A percentile compares a stretch with the other conserved stretches of the same genome.
phyloP scores from a whole-genome alignment of 495 filamentous ascomycete genomes.

The Trichoderma orchidacearum region DNA sequence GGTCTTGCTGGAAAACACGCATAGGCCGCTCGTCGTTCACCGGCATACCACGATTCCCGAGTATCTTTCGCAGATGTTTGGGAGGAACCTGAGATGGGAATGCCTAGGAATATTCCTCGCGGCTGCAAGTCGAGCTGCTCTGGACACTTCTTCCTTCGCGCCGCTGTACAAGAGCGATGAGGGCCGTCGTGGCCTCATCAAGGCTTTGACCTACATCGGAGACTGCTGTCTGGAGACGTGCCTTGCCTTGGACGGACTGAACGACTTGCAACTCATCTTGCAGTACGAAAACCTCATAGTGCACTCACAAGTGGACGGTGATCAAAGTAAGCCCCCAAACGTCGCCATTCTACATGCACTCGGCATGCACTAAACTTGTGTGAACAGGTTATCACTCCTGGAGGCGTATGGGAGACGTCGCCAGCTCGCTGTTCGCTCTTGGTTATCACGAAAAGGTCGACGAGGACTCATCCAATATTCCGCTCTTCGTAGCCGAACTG shows the following conservation, averaged over 20 bases:
- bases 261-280: conserved; percentile 28
- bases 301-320: conserved; percentile 29
- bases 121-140: conserved; percentile 21
- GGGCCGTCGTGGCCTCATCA: conserved; percentile 14
- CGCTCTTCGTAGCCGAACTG: conserved; percentile 21
- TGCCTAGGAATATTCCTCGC: conserved; percentile 26
- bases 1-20: conserved; percentile 22
- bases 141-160: conserved; percentile 21
- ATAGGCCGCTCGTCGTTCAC: conserved; percentile 15
- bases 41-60: conserved; percentile 9
- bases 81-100: conserved; percentile 27
- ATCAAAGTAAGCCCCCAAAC: conserved; percentile 30
- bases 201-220: conserved; percentile 15
- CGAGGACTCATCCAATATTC: conserved; percentile 10
- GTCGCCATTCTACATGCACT: background rate
- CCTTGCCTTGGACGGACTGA: conserved; percentile 28
- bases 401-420: conserved; percentile 28
- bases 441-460: conserved; percentile 30
- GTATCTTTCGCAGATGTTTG: conserved; percentile 20
- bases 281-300: conserved; percentile 35
- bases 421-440: conserved; percentile 27
- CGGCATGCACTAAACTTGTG: background rate
- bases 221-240: conserved; percentile 23
- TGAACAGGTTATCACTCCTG: conserved; percentile 26
- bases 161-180: conserved; percentile 17